Percentiles rank a stretch among this genome's conserved stretches.
Conservation (phyloP, 208 protist genomes). For the Trichomonas vaginalis region DNA sequence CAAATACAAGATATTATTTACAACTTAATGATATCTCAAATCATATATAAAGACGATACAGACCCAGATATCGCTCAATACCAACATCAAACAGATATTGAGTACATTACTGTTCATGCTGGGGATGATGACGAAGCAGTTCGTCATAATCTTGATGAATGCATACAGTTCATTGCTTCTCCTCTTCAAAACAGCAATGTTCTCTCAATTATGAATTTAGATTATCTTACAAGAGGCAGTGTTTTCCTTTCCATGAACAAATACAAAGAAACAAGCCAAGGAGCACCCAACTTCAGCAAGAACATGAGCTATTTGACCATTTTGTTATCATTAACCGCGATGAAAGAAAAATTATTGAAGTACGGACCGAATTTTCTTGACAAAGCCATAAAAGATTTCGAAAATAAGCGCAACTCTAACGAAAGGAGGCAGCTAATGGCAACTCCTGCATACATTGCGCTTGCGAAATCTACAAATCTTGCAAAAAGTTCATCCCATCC, state of each 20-base stretch:
- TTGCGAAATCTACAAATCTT: background rate
- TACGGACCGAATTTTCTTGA: background rate
- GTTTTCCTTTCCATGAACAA: background rate
- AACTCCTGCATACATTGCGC: background rate
- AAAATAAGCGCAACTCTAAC: background rate
- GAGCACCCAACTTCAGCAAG: background rate
- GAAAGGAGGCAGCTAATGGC: background rate
- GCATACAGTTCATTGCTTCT: background rate
- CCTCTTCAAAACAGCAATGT: background rate
- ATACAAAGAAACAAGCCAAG: background rate
- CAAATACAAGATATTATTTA: conserved; percentile 29
- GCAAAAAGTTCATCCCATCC: background rate
- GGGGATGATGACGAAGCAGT: background rate
- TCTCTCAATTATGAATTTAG: background rate
- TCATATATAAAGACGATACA: conserved; percentile 1
- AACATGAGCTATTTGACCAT: background rate
- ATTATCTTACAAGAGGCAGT: background rate
- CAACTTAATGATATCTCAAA: conserved; percentile 22
- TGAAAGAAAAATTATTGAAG: conserved; percentile 4
- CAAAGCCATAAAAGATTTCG: background rate
- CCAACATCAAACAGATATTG: background rate
- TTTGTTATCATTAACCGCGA: background rate
- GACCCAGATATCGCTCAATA: conserved; percentile 23
- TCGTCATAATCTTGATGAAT: background rate
- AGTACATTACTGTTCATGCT: background rate